phyloP scores from a whole-genome alignment of 2,329 filamentous ascomycete species.

The Aureobasidium leucospermi region DNA sequence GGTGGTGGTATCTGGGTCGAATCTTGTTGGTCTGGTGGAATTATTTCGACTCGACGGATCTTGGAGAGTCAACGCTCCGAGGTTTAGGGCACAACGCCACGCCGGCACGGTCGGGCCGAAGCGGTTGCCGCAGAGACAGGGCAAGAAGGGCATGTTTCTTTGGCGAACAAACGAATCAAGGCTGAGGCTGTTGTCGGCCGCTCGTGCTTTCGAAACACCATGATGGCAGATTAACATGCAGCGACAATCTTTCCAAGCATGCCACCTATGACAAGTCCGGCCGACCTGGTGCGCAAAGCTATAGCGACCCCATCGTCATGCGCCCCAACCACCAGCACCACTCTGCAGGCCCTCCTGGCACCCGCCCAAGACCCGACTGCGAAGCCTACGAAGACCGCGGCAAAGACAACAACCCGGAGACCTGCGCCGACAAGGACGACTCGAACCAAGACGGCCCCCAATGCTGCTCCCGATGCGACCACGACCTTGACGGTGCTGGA shows the following conservation, averaged over 20 bases:
- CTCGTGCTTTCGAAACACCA: background rate
- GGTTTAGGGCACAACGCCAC: background rate
- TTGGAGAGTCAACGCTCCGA: conserved; percentile 4
- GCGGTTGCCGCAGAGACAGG: conserved; percentile 8
- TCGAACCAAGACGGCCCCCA: background rate
- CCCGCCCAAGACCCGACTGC: background rate
- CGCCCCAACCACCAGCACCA: background rate
- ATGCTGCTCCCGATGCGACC: conserved; percentile 19
- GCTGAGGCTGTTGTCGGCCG: background rate
- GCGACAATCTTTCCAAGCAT: background rate
- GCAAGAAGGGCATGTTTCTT: conserved; percentile 7
- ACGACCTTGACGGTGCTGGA: conserved; percentile 48
- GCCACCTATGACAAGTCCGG: background rate
- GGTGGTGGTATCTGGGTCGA: background rate
- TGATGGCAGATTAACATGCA: conserved; percentile 7
- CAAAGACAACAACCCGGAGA: background rate
- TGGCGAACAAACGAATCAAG: background rate
- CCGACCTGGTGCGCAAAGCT: conserved; percentile 5
- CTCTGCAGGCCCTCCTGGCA: background rate
- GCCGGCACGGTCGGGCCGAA: background rate
- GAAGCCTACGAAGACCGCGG: background rate
- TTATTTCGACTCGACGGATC: background rate
- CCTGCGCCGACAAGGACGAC: background rate
- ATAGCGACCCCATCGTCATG: conserved; percentile 3
- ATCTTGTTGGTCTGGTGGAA: background rate